Conservation (phyloP, 1,284 basidiomycete species). For the Mixia osmundae region DNA sequence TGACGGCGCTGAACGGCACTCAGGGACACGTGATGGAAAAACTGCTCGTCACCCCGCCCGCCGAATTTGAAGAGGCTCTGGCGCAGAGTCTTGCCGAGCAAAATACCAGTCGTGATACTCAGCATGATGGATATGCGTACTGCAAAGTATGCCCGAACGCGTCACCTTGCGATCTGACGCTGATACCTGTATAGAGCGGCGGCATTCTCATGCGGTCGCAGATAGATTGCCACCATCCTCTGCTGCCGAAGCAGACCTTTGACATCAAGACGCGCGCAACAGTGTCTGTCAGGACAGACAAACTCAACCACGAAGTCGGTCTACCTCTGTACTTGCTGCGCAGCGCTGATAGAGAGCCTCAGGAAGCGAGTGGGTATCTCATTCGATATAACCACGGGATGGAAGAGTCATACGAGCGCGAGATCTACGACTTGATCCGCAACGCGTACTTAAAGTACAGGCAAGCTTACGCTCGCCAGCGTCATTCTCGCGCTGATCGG, state of each 20-base stretch:
- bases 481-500: background rate
- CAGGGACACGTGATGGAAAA: conserved; percentile 77
- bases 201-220: conserved; percentile 83
- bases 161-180: background rate
- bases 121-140: conserved; percentile 53
- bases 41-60: conserved; percentile 44
- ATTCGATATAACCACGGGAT: conserved; percentile 40
- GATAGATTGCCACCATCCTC: conserved; percentile 59
- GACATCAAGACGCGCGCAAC: conserved; percentile 89
- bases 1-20: too few relatives aligned
- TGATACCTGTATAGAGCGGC: conserved; percentile 29
- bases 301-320: conserved; percentile 52
- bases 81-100: conserved; percentile 22
- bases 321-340: background rate
- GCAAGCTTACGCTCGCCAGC: conserved; percentile 23
- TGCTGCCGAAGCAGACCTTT: conserved; percentile 71
- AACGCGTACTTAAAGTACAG: conserved; percentile 89
- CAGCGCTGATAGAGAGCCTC: background rate
- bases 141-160: conserved; percentile 34
- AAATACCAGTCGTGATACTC: conserved; percentile 16
- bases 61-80: conserved; percentile 41
- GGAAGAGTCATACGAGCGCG: conserved; percentile 54
- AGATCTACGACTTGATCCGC: conserved; percentile 77
- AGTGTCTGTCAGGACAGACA: conserved; percentile 59
- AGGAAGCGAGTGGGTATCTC: conserved; percentile 53